Evolutionary conservation across 306 rosid genomes (phyloP).

Genomic region (Hippophae tibetana): DNA sequence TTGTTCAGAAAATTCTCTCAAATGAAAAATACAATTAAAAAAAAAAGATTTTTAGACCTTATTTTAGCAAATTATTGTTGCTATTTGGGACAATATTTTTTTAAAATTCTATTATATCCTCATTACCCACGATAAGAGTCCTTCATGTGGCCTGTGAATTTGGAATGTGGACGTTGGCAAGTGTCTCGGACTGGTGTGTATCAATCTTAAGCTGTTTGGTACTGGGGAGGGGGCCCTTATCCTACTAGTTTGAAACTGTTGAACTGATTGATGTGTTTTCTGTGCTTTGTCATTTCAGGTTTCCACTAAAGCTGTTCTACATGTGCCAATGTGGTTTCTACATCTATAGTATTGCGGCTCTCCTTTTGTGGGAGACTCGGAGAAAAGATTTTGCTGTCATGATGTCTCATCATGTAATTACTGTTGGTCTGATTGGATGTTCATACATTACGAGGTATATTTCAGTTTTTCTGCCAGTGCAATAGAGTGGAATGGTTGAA

Average conservation of each 20-base stretch:
- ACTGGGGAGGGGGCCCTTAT: background rate
- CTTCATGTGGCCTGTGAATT: too few relatives aligned
- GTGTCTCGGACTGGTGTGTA: background rate
- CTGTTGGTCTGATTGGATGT: constrained; percentile 60
- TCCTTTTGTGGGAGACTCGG: constrained; percentile 86
- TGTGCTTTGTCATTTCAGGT: constrained; percentile 33
- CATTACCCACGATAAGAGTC: too few relatives aligned
- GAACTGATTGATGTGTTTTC: constrained; percentile 23
- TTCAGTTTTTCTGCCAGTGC: constrained; percentile 7
- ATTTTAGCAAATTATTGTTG: too few relatives aligned
- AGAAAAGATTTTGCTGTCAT: constrained; percentile 93
- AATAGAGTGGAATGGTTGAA: background rate
- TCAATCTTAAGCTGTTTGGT: background rate
- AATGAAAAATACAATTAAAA: too few relatives aligned
- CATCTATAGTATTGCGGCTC: constrained; percentile 79
- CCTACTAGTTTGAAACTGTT: constrained; percentile 3
- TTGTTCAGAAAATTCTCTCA: too few relatives aligned
- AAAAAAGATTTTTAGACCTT: too few relatives aligned
- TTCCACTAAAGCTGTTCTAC: constrained; percentile 55
- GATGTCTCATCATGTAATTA: constrained; percentile 93
- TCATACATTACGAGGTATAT: constrained; percentile 76
- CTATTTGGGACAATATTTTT: too few relatives aligned
- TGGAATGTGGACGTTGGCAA: background rate
- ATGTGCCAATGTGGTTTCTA: constrained; percentile 96
- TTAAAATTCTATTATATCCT: too few relatives aligned